phyloP scores from a whole-genome alignment of 83 land plant genomes.

The Picea abies region DNA sequence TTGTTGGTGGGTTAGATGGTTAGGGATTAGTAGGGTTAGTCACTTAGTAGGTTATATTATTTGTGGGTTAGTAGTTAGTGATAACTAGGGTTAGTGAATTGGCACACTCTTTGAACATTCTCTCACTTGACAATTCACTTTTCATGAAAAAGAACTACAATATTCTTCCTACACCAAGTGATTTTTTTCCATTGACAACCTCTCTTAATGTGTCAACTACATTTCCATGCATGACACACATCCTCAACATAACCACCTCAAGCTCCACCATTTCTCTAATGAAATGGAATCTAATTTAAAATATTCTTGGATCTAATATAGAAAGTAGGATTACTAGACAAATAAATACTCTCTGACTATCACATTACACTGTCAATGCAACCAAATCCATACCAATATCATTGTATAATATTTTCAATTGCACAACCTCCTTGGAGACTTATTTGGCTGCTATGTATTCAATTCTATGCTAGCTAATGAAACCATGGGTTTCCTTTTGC shows the following conservation, averaged over 20 bases:
- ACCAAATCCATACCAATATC: neutral
- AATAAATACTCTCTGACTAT: neutral
- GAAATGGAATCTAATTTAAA: neutral
- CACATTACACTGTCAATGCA: neutral
- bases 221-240: neutral
- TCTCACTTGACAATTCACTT: neutral
- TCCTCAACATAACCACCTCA: neutral
- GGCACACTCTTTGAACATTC: neutral
- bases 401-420: neutral
- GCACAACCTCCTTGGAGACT: neutral
- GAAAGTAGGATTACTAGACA: neutral
- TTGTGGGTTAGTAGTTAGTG: no score
- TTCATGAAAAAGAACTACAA: neutral
- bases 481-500: neutral
- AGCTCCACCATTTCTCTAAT: neutral
- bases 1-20: no score
- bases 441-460: neutral
- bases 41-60: no score
- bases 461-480: neutral
- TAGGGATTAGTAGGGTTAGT: no score
- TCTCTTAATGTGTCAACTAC: neutral
- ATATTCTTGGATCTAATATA: neutral
- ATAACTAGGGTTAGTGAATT: neutral
- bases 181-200: neutral
- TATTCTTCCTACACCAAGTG: neutral